Evolutionary conservation across 129 eudicot species (phyloP).

Genomic region (Flaveria brownii): DNA sequence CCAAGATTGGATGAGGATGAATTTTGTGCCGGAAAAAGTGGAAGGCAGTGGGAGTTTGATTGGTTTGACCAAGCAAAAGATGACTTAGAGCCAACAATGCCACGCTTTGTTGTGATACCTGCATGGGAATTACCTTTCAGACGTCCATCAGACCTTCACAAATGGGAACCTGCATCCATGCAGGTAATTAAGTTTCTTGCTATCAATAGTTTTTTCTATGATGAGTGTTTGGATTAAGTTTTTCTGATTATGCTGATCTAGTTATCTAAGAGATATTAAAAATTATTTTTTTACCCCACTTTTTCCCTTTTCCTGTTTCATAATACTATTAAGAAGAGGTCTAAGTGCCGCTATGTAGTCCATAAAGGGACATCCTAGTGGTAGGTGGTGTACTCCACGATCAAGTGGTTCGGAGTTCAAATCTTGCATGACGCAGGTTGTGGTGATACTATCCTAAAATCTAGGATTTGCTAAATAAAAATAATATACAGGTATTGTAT

Average conservation of each 20-base stretch:
- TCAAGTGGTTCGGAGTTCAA: too few species aligned
- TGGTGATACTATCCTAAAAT: too few species aligned
- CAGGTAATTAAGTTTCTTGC: conserved; percentile 51
- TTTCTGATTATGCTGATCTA: not conserved
- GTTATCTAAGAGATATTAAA: not conserved
- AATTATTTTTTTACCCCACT: not conserved
- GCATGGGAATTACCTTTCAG: conserved; percentile 94
- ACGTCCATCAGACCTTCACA: conserved; percentile 39
- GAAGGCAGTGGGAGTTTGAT: conserved; percentile 94
- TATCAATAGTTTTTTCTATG: not conserved
- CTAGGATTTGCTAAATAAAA: too few species aligned
- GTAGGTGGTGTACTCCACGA: too few species aligned
- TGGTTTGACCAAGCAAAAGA: conserved; percentile 85
- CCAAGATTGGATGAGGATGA: conserved; percentile 84
- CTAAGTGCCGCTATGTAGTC: not conserved
- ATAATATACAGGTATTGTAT: not conserved
- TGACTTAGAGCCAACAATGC: conserved; percentile 74
- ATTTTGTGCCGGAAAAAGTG: conserved; percentile 78
- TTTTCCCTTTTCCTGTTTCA: not conserved
- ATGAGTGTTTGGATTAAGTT: not conserved
- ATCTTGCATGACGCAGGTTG: too few species aligned
- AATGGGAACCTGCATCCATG: conserved; percentile 82
- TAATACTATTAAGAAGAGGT: not conserved
- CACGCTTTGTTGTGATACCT: conserved; percentile 81
- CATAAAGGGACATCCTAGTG: too few species aligned